These are phyloP conservation scores for Cystobasidium ongulense DNA, from an alignment of 768 basidiomycete species.

Conservation along the genomic window DNA sequence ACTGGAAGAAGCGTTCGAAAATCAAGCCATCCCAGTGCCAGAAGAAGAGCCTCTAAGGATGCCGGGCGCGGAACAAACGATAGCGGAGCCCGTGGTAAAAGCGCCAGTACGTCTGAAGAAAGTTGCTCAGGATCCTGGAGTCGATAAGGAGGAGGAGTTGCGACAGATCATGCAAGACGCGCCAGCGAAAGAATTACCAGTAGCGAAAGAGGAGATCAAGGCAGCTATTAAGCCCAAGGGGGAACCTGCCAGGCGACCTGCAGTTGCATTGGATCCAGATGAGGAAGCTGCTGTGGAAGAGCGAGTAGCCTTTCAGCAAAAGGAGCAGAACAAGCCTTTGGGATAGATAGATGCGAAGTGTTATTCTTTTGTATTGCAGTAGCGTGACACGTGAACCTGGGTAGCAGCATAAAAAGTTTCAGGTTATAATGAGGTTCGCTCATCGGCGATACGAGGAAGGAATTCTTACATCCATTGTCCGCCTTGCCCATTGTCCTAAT, in stretches of 20 bases:
- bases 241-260: neutral
- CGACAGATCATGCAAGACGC: slow-evolving; percentile 12
- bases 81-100: neutral
- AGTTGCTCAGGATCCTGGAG: neutral
- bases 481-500: neutral
- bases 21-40: neutral
- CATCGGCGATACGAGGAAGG: too few relatives aligned
- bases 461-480: too few relatives aligned
- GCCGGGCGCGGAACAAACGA: neutral
- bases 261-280: slow-evolving; percentile 11
- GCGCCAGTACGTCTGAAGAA: neutral
- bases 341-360: neutral
- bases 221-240: neutral
- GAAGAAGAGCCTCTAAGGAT: neutral
- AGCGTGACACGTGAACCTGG: neutral
- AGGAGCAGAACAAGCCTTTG: neutral
- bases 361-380: neutral
- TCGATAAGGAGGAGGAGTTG: neutral
- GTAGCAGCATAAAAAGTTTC: too few relatives aligned
- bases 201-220: neutral
- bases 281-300: slow-evolving; percentile 17
- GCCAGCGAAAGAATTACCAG: neutral
- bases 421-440: too few relatives aligned
- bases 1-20: neutral
- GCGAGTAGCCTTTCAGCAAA: neutral